Conservation (phyloP, 495 filamentous ascomycete species). For the Poronia punctata region DNA sequence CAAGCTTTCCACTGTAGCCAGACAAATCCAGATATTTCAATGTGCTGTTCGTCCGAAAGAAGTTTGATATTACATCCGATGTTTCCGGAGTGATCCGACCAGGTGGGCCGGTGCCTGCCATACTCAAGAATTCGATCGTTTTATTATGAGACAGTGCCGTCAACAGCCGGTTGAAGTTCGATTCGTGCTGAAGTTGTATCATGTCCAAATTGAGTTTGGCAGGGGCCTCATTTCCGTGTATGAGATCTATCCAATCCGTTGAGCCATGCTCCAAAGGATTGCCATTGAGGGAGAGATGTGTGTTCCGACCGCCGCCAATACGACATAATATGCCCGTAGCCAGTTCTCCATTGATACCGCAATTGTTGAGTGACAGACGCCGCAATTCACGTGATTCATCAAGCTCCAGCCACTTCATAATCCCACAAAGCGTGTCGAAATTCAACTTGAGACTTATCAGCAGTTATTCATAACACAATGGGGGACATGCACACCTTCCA, state of each 20-base stretch:
- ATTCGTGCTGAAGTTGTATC: conserved; percentile 74
- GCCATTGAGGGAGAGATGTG: conserved; percentile 73
- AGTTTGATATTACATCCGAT: conserved; percentile 59
- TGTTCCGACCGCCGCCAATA: conserved; percentile 56
- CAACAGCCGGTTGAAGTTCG: conserved; percentile 66
- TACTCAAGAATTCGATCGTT: conserved; percentile 71
- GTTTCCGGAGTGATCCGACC: conserved; percentile 70
- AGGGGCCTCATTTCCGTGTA: conserved; percentile 66
- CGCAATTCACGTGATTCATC: conserved; percentile 58
- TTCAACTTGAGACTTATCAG: conserved; percentile 34
- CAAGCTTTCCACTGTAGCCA: conserved; percentile 81
- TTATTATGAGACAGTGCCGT: conserved; percentile 65
- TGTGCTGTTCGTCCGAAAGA: conserved; percentile 74
- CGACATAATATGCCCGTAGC: conserved; percentile 73
- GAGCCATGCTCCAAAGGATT: conserved; percentile 60
- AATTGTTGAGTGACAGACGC: conserved; percentile 68
- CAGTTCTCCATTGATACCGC: conserved; percentile 68
- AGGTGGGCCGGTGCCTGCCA: conserved; percentile 80
- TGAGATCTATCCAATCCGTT: conserved; percentile 62
- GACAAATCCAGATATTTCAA: conserved; percentile 78
- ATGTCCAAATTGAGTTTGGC: conserved; percentile 71
- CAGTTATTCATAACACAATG: neutral
- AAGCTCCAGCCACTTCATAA: conserved; percentile 57
- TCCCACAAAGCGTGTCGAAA: conserved; percentile 47
- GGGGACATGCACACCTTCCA: conserved; percentile 40